Evolutionary conservation across 2,329 filamentous ascomycete species (phyloP), one percentile per base, ranked within the genome.

Genomic region (Colletotrichum tanaceti): DNA sequence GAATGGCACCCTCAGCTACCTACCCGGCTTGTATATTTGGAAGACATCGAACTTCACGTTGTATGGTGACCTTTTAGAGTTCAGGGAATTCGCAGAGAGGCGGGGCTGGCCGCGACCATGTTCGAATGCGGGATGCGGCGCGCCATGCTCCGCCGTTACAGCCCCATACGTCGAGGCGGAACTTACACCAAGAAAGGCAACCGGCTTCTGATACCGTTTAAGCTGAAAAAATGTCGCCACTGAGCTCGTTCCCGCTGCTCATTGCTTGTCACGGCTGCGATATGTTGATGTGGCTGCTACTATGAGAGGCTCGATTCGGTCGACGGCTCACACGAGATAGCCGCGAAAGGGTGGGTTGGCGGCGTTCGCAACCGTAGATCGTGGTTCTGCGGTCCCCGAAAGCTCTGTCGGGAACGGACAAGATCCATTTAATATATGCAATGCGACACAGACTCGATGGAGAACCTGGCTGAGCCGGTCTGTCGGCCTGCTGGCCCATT

Each of bases 121-220:
- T 46, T 65, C 66, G 38, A 69, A 69, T 50, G 62, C 50, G 66
- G 66, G 24, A 44, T 52, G 64, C 66, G 66, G 66, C 54, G 62
- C 38, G 39, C 50, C 11, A 66, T 28, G 55, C n/a, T 69, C 66
- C 66, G 66, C 57, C 62, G 50, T 58, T 52, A n/a, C 62, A 65
- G 62, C 57, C 66, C 62, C 54, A 57, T 52, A 46, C 14, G 49
- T 39, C 11, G 44, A 66, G 44, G 55, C 57, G 66, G 55, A 66
- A 6, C n/a, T 46, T 9, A 38, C 41, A 38, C 62, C 44, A 44
- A 44, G 43, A 57, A 49, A 44, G 38, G 11, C 35, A 39, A n/a
- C 38, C 43, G 20, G 10, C 32, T 44, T 59, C 7, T 4, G 13
- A 11, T 2, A 16, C 24, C 13, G 3, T n/a, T 20, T 5, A n/a